These are phyloP conservation scores for Lupinus albus DNA, from an alignment of 306 rosid genomes.

Conservation along the genomic window DNA sequence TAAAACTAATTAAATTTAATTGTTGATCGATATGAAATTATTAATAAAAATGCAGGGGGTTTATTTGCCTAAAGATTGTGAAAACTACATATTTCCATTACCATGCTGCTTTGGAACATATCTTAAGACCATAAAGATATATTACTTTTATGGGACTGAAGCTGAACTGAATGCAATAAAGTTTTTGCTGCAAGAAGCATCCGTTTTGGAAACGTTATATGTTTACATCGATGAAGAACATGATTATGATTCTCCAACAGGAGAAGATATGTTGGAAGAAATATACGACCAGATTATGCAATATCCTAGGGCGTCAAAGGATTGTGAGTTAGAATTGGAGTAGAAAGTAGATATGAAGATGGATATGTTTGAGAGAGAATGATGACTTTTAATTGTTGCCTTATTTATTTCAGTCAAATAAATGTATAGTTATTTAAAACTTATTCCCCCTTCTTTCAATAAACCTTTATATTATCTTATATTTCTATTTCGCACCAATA, in stretches of 20 bases:
- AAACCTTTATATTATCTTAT: too few species aligned
- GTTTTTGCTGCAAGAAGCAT: not conserved
- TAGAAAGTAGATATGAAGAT: conserved; percentile 10
- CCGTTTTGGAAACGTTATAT: not conserved
- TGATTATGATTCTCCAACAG: not conserved
- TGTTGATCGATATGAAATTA: too few species aligned
- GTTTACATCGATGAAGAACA: not conserved
- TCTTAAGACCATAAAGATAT: conserved; percentile 5
- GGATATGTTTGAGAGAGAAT: not conserved
- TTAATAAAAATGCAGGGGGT: conserved; percentile 9
- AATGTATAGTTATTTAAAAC: too few species aligned
- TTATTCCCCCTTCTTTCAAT: too few species aligned
- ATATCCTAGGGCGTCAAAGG: conserved; percentile 2
- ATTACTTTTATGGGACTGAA: not conserved
- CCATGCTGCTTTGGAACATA: not conserved
- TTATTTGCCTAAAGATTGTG: not conserved
- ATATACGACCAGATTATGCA: not conserved
- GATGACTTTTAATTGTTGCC: not conserved
- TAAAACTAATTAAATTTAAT: too few species aligned
- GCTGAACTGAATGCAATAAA: conserved; percentile 26
- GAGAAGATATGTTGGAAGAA: not conserved
- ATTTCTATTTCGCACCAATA: too few species aligned
- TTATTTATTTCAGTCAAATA: too few species aligned
- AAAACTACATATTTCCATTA: not conserved
- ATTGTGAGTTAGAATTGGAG: not conserved